Evolutionary conservation across 192 early-diverging fungal genomes (phyloP).

Genomic region (Umbelopsis sp.): DNA sequence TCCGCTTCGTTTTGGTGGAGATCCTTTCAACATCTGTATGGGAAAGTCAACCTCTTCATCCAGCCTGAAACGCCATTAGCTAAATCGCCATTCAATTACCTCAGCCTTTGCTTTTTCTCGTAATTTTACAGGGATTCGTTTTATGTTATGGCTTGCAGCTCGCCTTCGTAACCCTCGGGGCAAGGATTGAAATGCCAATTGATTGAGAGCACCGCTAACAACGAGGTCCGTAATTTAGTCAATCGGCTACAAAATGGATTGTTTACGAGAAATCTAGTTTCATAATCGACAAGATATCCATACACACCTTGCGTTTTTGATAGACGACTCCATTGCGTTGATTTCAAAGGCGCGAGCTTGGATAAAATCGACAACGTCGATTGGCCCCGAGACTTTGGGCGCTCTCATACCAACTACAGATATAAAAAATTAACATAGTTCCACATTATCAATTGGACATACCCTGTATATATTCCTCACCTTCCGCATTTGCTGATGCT

Average conservation of each 20-base stretch:
- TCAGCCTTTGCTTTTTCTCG: constrained; percentile 79
- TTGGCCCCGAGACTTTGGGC: constrained; percentile 20
- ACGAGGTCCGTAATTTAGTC: too few species aligned
- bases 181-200: constrained; percentile 87
- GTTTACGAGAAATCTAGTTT: too few species aligned
- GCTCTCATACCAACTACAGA: background rate
- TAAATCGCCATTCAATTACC: constrained; percentile 39
- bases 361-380: constrained; percentile 28
- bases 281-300: too few species aligned
- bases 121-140: constrained; percentile 83
- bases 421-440: background rate
- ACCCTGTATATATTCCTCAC: background rate
- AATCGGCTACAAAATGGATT: too few species aligned
- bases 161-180: constrained; percentile 90
- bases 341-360: constrained; percentile 86
- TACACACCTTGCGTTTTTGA: constrained; percentile 62
- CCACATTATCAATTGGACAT: background rate
- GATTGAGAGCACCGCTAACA: constrained; percentile 46
- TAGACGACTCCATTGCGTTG: constrained; percentile 77
- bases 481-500: background rate
- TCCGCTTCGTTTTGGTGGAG: constrained; percentile 39
- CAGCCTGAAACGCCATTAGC: too few species aligned
- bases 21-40: background rate
- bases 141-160: constrained; percentile 93
- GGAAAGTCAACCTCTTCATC: background rate